Evolutionary conservation across 169 alveolate species (phyloP).

Genomic region (Eimeria zaria): DNA sequence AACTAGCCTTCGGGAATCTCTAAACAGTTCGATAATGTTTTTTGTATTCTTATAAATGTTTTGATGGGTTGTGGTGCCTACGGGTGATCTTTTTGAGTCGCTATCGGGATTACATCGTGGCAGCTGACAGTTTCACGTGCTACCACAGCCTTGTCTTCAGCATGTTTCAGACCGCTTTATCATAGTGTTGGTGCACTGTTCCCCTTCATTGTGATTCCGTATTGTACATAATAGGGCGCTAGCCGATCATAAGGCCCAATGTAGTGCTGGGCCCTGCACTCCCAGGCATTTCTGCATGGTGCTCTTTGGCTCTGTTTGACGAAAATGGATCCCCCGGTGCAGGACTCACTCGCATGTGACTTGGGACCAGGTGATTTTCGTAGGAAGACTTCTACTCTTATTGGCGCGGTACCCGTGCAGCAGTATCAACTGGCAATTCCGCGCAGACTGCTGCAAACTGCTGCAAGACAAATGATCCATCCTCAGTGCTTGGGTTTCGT

Average conservation of each 20-base stretch:
- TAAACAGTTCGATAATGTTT: not conserved
- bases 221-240: not conserved
- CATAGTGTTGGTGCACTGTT: not conserved
- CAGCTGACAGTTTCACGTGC: not conserved
- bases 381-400: not conserved
- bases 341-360: constrained; percentile 37
- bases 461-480: not conserved
- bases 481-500: not conserved
- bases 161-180: not conserved
- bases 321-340: constrained; percentile 28
- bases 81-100: not conserved
- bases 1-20: not conserved
- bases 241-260: not conserved
- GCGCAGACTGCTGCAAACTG: not conserved
- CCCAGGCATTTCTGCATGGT: not conserved
- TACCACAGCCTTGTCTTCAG: not conserved
- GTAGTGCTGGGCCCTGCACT: not conserved
- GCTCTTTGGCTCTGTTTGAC: not conserved
- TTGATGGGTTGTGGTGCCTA: not conserved
- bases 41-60: not conserved
- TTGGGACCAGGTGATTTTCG: constrained; percentile 39
- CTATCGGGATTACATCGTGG: not conserved
- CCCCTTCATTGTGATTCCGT: not conserved
- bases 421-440: not conserved
- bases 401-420: not conserved